Conservation (phyloP, 2,329 filamentous ascomycete species). For the Diaporthe sp. region DNA sequence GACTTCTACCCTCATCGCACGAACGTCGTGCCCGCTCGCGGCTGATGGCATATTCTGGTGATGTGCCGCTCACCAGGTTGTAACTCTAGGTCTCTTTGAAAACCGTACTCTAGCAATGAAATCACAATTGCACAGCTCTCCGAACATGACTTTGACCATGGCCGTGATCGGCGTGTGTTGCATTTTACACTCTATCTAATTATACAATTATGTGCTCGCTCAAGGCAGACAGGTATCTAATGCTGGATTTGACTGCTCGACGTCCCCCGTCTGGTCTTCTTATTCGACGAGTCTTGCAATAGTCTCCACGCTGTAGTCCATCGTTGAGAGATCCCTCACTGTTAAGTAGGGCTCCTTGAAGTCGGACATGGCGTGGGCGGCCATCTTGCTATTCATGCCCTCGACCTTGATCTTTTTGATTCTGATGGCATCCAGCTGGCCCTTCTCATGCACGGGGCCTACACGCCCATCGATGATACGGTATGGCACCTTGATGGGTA, state of each 20-base stretch:
- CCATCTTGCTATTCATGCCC: slow-evolving; percentile 47
- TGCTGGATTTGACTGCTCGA: too few species aligned
- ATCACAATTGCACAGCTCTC: slow-evolving; percentile 8
- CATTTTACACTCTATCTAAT: neutral
- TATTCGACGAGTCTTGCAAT: slow-evolving; percentile 23
- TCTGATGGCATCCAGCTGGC: slow-evolving; percentile 40
- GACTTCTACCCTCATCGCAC: slow-evolving; percentile 39
- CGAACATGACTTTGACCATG: neutral
- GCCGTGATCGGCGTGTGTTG: neutral
- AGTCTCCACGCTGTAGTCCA: slow-evolving; percentile 40
- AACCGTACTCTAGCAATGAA: slow-evolving; percentile 16
- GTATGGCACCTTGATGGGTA: slow-evolving; percentile 40
- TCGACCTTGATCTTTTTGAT: slow-evolving; percentile 51
- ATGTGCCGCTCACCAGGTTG: slow-evolving; percentile 27
- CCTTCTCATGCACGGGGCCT: neutral
- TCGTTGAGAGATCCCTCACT: slow-evolving; percentile 27
- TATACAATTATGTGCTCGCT: neutral
- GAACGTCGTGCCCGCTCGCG: slow-evolving; percentile 37
- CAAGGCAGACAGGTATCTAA: neutral
- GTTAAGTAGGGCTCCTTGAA: slow-evolving; percentile 38
- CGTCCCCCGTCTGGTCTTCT: neutral
- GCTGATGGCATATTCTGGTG: slow-evolving; percentile 35
- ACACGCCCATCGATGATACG: slow-evolving; percentile 27
- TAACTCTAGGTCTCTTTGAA: slow-evolving; percentile 35
- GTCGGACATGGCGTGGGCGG: slow-evolving; percentile 44